Conservation (phyloP, 2,329 filamentous ascomycete genomes). For the Lecanicillium sp. region DNA sequence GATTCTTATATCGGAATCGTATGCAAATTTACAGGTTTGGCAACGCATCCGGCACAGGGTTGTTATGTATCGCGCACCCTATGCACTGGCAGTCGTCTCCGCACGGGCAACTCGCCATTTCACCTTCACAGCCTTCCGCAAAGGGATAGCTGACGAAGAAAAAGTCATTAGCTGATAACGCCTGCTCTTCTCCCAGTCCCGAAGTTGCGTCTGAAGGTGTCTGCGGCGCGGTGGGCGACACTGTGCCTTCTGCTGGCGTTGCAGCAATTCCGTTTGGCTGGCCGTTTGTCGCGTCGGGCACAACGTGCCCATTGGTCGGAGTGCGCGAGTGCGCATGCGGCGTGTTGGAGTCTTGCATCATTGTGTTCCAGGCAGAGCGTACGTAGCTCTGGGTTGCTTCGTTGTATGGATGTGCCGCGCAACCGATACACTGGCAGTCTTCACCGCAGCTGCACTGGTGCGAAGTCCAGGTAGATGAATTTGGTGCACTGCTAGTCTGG, state of each 20-base stretch:
- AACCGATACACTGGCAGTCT: conserved; percentile 59
- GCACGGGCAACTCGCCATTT: conserved; percentile 44
- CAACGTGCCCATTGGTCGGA: conserved; percentile 8
- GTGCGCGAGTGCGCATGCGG: neutral
- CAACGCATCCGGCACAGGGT: conserved; percentile 12
- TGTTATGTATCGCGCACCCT: conserved; percentile 46
- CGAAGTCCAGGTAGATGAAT: conserved; percentile 22
- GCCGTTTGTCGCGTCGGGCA: conserved; percentile 14
- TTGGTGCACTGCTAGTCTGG: conserved; percentile 11
- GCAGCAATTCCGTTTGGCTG: conserved; percentile 11
- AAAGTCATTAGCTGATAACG: conserved; percentile 43
- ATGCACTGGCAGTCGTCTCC: conserved; percentile 52
- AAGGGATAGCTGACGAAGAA: conserved; percentile 51
- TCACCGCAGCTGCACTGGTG: conserved; percentile 55
- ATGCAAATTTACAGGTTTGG: no score
- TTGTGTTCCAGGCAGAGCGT: conserved; percentile 36
- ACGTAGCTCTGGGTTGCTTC: conserved; percentile 49
- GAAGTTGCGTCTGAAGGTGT: conserved; percentile 41
- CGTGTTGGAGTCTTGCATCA: conserved; percentile 24
- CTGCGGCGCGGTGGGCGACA: conserved; percentile 31
- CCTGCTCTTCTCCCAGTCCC: conserved; percentile 39
- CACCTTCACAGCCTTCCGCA: conserved; percentile 38
- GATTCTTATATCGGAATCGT: no score
- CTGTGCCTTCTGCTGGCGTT: conserved; percentile 18
- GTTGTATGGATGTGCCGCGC: conserved; percentile 60